These are phyloP conservation scores for Leptomonas pyrrhocoris DNA, from an alignment of 208 protist genomes.

Conservation along the genomic window DNA sequence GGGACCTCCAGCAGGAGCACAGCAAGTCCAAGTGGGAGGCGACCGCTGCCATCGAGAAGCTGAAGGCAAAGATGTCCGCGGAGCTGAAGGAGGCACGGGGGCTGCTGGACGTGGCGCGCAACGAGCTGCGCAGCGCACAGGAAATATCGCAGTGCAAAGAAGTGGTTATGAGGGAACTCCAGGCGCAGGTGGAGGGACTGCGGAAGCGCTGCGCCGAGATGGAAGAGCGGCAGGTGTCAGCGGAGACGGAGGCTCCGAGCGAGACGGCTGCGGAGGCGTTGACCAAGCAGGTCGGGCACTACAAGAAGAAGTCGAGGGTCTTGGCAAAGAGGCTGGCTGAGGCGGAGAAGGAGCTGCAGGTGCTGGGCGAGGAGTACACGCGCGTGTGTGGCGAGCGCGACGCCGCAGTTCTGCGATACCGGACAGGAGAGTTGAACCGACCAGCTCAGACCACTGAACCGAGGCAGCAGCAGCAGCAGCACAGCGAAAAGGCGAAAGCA, in stretches of 20 bases:
- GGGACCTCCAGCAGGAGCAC: conserved; percentile 10
- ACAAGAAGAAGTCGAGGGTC: conserved; percentile 12
- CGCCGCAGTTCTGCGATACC: background rate
- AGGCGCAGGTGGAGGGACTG: background rate
- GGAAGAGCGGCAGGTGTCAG: conserved; percentile 3
- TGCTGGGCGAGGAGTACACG: conserved; percentile 25
- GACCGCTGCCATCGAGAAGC: background rate
- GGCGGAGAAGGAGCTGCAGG: conserved; percentile 24
- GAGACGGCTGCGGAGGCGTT: conserved; percentile 10
- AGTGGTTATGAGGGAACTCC: background rate
- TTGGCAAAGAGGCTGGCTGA: conserved; percentile 14
- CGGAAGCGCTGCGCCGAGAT: background rate
- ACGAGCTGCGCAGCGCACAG: background rate
- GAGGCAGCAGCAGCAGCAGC: background rate
- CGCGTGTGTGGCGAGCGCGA: conserved; percentile 19
- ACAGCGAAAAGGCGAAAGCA: background rate
- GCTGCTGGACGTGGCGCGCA: background rate
- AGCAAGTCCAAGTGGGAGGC: background rate
- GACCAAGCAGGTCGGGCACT: conserved; percentile 8
- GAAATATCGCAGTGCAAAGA: background rate
- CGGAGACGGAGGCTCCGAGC: conserved; percentile 4
- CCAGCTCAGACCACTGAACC: background rate
- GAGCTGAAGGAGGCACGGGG: conserved; percentile 5
- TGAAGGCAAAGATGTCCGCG: background rate
- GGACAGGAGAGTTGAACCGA: background rate